Conservation (phyloP, 1,284 basidiomycete genomes). For the Amylostereum areolatum region DNA sequence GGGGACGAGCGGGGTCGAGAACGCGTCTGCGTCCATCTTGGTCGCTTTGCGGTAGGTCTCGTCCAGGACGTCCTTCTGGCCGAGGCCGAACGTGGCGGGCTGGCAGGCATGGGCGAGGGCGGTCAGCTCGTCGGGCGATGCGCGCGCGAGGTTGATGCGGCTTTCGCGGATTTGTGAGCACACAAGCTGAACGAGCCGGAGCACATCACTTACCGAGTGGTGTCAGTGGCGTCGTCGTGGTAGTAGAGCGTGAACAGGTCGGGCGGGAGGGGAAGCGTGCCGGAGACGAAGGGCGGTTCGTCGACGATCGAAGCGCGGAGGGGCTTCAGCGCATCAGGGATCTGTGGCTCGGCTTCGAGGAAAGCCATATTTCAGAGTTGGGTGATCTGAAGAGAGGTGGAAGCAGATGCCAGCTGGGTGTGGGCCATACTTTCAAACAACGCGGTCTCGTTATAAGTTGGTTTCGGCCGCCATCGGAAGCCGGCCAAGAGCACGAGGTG, state of each 20-base stretch:
- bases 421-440: too few relatives aligned
- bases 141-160: slow-evolving; percentile 4
- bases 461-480: too few relatives aligned
- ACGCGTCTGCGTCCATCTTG: slow-evolving; percentile 10
- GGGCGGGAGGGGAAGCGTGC: slow-evolving; percentile 2
- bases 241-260: slow-evolving; percentile 4
- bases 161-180: too few relatives aligned
- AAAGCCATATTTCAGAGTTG: too few relatives aligned
- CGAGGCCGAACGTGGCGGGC: slow-evolving; percentile 9
- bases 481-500: too few relatives aligned
- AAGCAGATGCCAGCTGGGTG: too few relatives aligned
- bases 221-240: background rate
- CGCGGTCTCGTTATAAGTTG: too few relatives aligned
- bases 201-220: background rate
- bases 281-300: slow-evolving; percentile 4
- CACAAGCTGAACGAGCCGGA: too few relatives aligned
- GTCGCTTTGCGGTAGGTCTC: slow-evolving; percentile 11
- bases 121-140: slow-evolving; percentile 1
- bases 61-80: slow-evolving; percentile 10
- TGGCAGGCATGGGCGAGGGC: slow-evolving; percentile 8
- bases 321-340: too few relatives aligned
- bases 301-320: too few relatives aligned
- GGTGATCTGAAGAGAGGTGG: too few relatives aligned
- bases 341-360: too few relatives aligned
- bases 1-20: slow-evolving; percentile 6